Evolutionary conservation across 2,329 filamentous ascomycete genomes (phyloP), one percentile per base, ranked within the genome.

Genomic region (Ophiostoma piceae): DNA sequence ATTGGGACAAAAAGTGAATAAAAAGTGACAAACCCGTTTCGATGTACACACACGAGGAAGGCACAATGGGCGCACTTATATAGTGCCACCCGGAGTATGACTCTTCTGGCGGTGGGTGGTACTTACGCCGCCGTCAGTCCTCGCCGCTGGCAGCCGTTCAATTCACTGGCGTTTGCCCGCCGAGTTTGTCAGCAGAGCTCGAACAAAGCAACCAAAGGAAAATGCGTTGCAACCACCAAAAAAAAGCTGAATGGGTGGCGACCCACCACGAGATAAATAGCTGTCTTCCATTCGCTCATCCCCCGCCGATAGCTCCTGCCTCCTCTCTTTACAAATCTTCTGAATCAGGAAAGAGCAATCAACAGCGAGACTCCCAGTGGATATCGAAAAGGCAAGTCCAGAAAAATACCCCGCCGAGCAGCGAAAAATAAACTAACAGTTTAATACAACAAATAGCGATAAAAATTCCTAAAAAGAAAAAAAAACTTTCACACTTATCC

Each of bases 401-500:
- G 57, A 71, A 67, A 32, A 70, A 68, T 71, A 72, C 72, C 72
- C 72, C 71, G 70, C 70, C 72, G 19, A 67, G 43, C 26, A 69
- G 19, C n/a, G 3, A 51, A 60, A 35, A 65, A 66, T 11, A 19
- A 60, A 66, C 9, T n/a, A 69, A 43, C 26, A 67, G 29, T 69
- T 43, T 68, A 72, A 70, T 62, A 64, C 67, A 66, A 60, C 67
- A 14, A 66, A 51, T 39, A 66, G 65, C 11, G 57, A 51, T 22
- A 57, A 29, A 37, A 54, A 54, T 39, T 60, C 19, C 14, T 37
- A 12, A 68, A 54, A 60, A 68, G 26, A 37, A 66, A 67, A 71
- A 70, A 71, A 71, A 71, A 69, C 68, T 70, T 74, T 72, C 67
- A 66, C 64, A 68, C 72, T 69, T 71, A 67, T 51, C 71, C 69